These are phyloP conservation scores for Xanthoconium purpureum DNA, from an alignment of 768 basidiomycete genomes.

Conservation along the genomic window DNA sequence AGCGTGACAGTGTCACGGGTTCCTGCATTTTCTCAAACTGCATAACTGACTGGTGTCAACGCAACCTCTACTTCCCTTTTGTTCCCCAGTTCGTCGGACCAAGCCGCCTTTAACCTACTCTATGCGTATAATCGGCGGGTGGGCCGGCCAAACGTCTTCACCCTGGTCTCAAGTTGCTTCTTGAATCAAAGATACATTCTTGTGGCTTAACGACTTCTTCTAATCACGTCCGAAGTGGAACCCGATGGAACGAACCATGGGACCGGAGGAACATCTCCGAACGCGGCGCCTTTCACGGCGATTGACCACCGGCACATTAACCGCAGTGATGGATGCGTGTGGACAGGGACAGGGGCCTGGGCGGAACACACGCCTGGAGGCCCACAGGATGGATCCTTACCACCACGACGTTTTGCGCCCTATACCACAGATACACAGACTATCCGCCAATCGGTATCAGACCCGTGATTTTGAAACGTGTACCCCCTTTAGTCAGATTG, in stretches of 20 bases:
- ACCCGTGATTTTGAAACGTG: constrained; percentile 19
- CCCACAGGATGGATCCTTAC: constrained; percentile 1
- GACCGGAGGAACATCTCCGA: neutral
- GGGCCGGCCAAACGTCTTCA: neutral
- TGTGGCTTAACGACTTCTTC: constrained; percentile 10
- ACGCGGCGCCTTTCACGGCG: neutral
- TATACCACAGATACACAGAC: neutral
- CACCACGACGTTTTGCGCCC: constrained; percentile 12
- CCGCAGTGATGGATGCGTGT: constrained; percentile 2
- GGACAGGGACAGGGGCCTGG: neutral
- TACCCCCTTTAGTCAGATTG: constrained; percentile 8
- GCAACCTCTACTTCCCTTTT: neutral
- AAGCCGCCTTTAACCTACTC: neutral
- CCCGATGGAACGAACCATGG: neutral
- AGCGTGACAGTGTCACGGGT: neutral
- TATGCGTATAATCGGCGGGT: neutral
- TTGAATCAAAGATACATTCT: constrained; percentile 9
- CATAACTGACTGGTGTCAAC: neutral
- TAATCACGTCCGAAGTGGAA: constrained; percentile 3
- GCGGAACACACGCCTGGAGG: constrained; percentile 6
- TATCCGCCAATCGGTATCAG: constrained; percentile 3
- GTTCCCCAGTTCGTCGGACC: neutral
- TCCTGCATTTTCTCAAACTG: too few relatives aligned
- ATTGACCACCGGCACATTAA: neutral
- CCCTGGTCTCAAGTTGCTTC: constrained; percentile 1